Evolutionary conservation across 164 flowering plant species (phyloP).

Genomic region (Liriodendron chinense): DNA sequence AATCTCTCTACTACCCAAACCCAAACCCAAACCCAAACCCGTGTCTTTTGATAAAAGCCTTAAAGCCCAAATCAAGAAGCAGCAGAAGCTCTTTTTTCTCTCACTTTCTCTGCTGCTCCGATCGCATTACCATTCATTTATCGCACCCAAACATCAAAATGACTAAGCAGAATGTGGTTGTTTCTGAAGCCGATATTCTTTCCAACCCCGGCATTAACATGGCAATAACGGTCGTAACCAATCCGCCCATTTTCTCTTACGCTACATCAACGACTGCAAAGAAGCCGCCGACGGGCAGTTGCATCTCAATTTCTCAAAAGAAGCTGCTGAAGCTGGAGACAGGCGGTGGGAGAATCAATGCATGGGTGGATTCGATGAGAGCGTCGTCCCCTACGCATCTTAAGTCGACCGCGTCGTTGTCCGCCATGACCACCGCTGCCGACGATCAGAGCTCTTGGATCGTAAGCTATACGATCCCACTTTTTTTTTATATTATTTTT

Average conservation of each 20-base stretch:
- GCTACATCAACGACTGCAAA: constrained; percentile 3
- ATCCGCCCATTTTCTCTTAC: constrained; percentile 28
- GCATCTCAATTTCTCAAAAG: constrained; percentile 32
- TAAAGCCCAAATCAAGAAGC: too few species aligned
- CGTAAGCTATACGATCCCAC: constrained; percentile 13
- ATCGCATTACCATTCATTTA: neutral
- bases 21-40: neutral
- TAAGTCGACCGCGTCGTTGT: constrained; percentile 21
- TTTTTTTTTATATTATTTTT: too few species aligned
- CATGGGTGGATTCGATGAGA: constrained; percentile 69
- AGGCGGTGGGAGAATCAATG: constrained; percentile 32
- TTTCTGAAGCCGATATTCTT: constrained; percentile 19
- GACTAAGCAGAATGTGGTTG: constrained; percentile 60
- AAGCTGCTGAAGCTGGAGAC: constrained; percentile 38
- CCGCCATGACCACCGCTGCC: constrained; percentile 21
- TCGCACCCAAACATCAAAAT: constrained; percentile 20
- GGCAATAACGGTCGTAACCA: constrained; percentile 26
- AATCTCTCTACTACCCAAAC: neutral
- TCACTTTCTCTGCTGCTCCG: neutral
- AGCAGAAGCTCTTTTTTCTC: neutral
- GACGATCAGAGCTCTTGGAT: constrained; percentile 34
- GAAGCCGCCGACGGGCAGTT: constrained; percentile 34
- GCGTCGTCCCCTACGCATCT: constrained; percentile 81
- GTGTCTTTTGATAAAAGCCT: too few species aligned
- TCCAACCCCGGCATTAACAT: constrained; percentile 26